phyloP scores from a whole-genome alignment of 1,139 yeast genomes.

The Eremothecium sinecaudum region DNA sequence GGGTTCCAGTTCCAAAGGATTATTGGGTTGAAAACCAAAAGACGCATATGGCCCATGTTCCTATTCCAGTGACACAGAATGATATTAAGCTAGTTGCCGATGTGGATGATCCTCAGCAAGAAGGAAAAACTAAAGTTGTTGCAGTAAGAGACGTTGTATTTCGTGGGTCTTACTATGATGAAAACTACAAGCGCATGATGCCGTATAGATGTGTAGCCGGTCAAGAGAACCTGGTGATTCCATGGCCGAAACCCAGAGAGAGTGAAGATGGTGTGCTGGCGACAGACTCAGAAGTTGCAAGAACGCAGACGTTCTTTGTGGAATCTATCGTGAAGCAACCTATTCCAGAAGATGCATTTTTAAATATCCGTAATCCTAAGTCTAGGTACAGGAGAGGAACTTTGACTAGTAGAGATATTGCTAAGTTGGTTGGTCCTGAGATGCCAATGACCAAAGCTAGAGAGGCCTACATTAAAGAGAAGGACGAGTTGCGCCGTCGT shows the following conservation, averaged over 20 bases:
- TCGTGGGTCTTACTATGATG: constrained; percentile 63
- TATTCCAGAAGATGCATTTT: constrained; percentile 56
- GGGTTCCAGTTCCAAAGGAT: constrained; percentile 53
- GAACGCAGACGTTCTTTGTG: constrained; percentile 67
- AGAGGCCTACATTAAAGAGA: constrained; percentile 44
- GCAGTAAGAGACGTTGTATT: constrained; percentile 70
- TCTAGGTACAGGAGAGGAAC: constrained; percentile 46
- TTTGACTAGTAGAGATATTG: constrained; percentile 53
- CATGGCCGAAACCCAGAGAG: constrained; percentile 82
- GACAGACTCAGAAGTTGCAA: constrained; percentile 52
- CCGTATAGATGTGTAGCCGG: constrained; percentile 73
- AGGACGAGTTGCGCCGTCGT: constrained; percentile 40
- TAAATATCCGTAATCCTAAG: constrained; percentile 63
- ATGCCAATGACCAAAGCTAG: constrained; percentile 71
- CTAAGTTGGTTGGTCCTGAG: constrained; percentile 54
- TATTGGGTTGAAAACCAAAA: constrained; percentile 69
- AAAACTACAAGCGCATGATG: constrained; percentile 60
- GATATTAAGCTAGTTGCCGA: constrained; percentile 73
- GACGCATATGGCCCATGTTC: constrained; percentile 53
- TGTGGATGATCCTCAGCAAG: constrained; percentile 44
- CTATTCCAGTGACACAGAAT: constrained; percentile 50
- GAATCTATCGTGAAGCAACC: constrained; percentile 59
- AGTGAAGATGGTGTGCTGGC: constrained; percentile 51
- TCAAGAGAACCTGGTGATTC: constrained; percentile 54
- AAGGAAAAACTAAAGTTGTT: constrained; percentile 43